Percentiles rank a stretch among this genome's conserved stretches.
phyloP scores from a whole-genome alignment of 2,329 filamentous ascomycete genomes.

The Pseudogymnoascus sp. region DNA sequence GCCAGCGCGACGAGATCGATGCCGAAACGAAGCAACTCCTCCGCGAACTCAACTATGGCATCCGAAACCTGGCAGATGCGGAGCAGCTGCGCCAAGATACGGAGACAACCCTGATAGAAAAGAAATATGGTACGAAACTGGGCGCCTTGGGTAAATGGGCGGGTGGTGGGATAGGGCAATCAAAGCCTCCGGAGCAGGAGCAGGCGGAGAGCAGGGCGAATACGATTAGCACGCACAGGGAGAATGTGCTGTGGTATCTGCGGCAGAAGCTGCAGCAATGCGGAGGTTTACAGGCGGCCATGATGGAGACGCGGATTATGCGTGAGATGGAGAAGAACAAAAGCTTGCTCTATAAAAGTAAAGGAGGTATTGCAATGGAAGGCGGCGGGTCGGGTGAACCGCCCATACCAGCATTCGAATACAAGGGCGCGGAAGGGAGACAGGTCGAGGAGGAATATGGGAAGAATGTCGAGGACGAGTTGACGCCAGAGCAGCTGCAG shows the following conservation, averaged over 20 bases:
- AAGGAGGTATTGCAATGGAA: constrained; percentile 27
- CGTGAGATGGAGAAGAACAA: constrained; percentile 85
- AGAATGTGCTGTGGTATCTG: constrained; percentile 78
- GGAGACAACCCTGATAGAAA: constrained; percentile 60
- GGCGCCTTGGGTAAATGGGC: constrained; percentile 60
- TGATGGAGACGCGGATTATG: constrained; percentile 86
- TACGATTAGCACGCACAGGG: constrained; percentile 63
- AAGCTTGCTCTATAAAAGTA: constrained; percentile 70
- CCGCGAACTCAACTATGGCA: constrained; percentile 75
- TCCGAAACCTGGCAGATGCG: constrained; percentile 71
- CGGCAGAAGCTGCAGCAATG: constrained; percentile 68
- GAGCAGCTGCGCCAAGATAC: constrained; percentile 77
- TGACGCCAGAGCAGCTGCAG: constrained; percentile 81
- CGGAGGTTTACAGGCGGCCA: constrained; percentile 70
- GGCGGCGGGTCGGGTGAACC: constrained; percentile 18
- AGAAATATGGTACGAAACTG: constrained; percentile 58
- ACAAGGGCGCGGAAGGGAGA: constrained; percentile 11
- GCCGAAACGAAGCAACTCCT: constrained; percentile 79
- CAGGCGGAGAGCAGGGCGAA: constrained; percentile 64
- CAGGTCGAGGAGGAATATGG: constrained; percentile 19
- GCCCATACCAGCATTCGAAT: constrained; percentile 15
- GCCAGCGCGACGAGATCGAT: constrained; percentile 80
- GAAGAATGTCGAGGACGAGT: constrained; percentile 38
- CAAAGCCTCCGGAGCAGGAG: constrained; percentile 60
- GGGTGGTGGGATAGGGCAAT: constrained; percentile 52